Conservation (phyloP, 345 rosid species). For the Geranium brycei region DNA sequence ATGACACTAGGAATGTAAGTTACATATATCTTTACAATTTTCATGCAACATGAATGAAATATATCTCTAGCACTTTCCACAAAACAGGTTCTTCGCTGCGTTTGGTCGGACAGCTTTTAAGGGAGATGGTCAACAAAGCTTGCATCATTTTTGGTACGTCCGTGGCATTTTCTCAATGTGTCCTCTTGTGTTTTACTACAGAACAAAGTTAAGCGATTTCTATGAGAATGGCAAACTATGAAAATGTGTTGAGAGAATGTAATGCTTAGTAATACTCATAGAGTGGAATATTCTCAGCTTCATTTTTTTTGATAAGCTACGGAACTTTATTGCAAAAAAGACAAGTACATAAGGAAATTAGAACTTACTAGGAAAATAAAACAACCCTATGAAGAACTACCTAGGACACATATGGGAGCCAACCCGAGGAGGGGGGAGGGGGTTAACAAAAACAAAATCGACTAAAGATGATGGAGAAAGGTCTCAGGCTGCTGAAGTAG, state of each 20-base stretch:
- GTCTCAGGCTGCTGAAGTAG: too few species aligned
- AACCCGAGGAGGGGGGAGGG: too few species aligned
- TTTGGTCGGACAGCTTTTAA: constrained; percentile 84
- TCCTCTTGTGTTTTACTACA: not conserved
- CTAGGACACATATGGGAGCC: too few species aligned
- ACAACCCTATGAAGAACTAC: too few species aligned
- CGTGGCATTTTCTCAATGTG: not conserved
- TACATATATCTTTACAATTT: constrained; percentile 7
- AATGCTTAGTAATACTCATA: not conserved
- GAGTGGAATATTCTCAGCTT: too few species aligned
- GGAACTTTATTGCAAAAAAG: too few species aligned
- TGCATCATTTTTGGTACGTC: constrained; percentile 88
- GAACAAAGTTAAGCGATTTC: not conserved
- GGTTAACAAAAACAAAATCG: too few species aligned
- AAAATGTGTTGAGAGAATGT: too few species aligned
- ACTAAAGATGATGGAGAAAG: too few species aligned
- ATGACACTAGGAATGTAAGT: constrained; percentile 97
- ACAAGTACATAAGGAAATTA: too few species aligned
- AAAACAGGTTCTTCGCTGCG: constrained; percentile 85
- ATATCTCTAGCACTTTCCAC: constrained; percentile 1
- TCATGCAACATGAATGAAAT: constrained; percentile 9
- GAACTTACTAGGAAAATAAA: too few species aligned
- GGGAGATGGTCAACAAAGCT: constrained; percentile 83
- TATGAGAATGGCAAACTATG: not conserved
- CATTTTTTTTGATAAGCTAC: too few species aligned